Conservation (phyloP, 2,329 filamentous ascomycete species). For the Aspergillus thermomutatus region DNA sequence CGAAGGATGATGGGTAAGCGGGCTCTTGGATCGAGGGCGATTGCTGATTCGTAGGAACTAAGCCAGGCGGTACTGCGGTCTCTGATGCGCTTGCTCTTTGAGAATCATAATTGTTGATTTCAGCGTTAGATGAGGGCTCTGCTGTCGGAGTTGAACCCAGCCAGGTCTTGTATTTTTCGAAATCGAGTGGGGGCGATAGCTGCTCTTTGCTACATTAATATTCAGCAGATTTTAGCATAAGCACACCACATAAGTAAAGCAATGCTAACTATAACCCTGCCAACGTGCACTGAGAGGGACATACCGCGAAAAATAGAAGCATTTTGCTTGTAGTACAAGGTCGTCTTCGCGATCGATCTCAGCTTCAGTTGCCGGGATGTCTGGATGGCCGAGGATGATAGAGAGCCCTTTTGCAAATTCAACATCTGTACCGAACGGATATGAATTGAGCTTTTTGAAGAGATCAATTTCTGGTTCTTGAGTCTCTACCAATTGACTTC, state of each 20-base stretch:
- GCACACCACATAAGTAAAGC: not conserved
- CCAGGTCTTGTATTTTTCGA: constrained; percentile 66
- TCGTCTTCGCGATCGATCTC: constrained; percentile 40
- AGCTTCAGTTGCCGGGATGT: constrained; percentile 34
- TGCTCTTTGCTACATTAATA: constrained; percentile 34
- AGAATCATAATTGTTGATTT: constrained; percentile 4
- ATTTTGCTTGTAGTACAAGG: constrained; percentile 45
- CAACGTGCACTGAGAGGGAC: not conserved
- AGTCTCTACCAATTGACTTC: constrained; percentile 6
- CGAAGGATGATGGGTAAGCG: constrained; percentile 77
- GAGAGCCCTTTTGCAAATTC: constrained; percentile 49
- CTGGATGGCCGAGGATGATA: constrained; percentile 43
- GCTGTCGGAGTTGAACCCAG: constrained; percentile 28
- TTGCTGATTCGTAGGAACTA: constrained; percentile 8
- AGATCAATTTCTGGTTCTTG: constrained; percentile 10
- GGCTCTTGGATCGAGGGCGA: constrained; percentile 49
- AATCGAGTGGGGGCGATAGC: constrained; percentile 53
- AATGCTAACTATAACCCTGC: not conserved
- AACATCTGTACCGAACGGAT: constrained; percentile 39
- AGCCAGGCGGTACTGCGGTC: constrained; percentile 3
- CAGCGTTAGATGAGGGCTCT: constrained; percentile 2
- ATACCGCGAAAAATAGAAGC: constrained; percentile 48
- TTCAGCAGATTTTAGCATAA: not conserved
- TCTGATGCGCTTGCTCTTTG: constrained; percentile 5
- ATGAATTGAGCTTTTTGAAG: constrained; percentile 35